A percentile compares a stretch with the other conserved stretches of the same genome.
Evolutionary conservation across 768 basidiomycete genomes (phyloP).

Genomic region (Inosperma sp.): DNA sequence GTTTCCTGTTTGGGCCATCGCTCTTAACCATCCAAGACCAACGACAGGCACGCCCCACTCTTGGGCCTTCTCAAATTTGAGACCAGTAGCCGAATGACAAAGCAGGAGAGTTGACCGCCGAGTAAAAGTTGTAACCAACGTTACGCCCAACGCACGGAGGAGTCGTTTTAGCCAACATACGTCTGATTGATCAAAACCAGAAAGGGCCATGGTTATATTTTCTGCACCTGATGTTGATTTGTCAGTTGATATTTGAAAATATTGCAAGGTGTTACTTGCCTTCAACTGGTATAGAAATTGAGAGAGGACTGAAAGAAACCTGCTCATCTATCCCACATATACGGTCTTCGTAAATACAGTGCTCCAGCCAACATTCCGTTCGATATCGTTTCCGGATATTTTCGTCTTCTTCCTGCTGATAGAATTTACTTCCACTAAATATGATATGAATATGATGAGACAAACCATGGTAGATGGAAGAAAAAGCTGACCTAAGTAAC

Average conservation of each 20-base stretch:
- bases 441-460: conserved; percentile 8
- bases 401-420: conserved; percentile 49
- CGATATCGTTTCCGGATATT: conserved; percentile 53
- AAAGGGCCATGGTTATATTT: conserved; percentile 57
- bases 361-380: conserved; percentile 94
- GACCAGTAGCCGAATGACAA: conserved; percentile 64
- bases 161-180: conserved; percentile 62
- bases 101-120: conserved; percentile 74
- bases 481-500: conserved; percentile 56
- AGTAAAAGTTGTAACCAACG: conserved; percentile 49
- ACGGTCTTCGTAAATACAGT: conserved; percentile 72
- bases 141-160: conserved; percentile 58
- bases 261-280: conserved; percentile 35
- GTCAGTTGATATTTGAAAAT: not conserved
- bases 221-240: conserved; percentile 44
- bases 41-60: conserved; percentile 81
- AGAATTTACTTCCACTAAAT: conserved; percentile 71
- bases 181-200: conserved; percentile 71
- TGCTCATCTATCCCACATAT: conserved; percentile 65
- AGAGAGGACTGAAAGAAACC: conserved; percentile 65
- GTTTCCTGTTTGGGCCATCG: conserved; percentile 49
- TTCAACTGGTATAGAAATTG: conserved; percentile 50
- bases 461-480: not conserved
- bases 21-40: conserved; percentile 62
- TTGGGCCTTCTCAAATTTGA: conserved; percentile 72